These are phyloP conservation scores for Fusarium denticulatum DNA, from an alignment of 2,329 filamentous ascomycete genomes.

Conservation along the genomic window DNA sequence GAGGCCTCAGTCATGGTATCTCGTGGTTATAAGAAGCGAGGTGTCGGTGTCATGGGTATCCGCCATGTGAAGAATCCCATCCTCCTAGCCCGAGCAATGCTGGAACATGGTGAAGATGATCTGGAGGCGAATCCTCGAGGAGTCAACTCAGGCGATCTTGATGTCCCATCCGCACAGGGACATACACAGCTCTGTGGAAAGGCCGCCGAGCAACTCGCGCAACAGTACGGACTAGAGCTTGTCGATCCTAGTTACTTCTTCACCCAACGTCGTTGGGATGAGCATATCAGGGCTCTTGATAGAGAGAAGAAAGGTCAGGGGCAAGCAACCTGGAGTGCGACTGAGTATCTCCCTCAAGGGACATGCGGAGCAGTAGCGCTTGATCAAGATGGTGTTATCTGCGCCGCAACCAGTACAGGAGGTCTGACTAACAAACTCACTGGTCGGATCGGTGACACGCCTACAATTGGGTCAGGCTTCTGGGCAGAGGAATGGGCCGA, in stretches of 20 bases:
- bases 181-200: conserved; percentile 76
- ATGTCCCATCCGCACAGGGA: conserved; percentile 68
- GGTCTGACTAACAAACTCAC: conserved; percentile 90
- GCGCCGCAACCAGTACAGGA: conserved; percentile 74
- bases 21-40: conserved; percentile 76
- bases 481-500: conserved; percentile 88
- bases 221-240: conserved; percentile 74
- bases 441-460: conserved; percentile 87
- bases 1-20: conserved; percentile 90
- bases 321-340: conserved; percentile 64
- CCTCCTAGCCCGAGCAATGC: conserved; percentile 74
- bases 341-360: conserved; percentile 80
- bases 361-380: conserved; percentile 86
- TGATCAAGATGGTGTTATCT: conserved; percentile 78
- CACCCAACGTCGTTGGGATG: conserved; percentile 80
- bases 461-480: conserved; percentile 83
- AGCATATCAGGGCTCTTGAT: conserved; percentile 71
- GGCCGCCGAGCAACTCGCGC: conserved; percentile 75
- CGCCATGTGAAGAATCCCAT: conserved; percentile 83
- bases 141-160: conserved; percentile 31
- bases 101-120: conserved; percentile 73
- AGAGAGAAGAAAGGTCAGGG: conserved; percentile 56
- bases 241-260: conserved; percentile 80
- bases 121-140: conserved; percentile 52
- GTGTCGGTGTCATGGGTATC: conserved; percentile 79